Conservation (phyloP, 1,284 basidiomycete genomes). For the Microstroma glucosiphilum region DNA sequence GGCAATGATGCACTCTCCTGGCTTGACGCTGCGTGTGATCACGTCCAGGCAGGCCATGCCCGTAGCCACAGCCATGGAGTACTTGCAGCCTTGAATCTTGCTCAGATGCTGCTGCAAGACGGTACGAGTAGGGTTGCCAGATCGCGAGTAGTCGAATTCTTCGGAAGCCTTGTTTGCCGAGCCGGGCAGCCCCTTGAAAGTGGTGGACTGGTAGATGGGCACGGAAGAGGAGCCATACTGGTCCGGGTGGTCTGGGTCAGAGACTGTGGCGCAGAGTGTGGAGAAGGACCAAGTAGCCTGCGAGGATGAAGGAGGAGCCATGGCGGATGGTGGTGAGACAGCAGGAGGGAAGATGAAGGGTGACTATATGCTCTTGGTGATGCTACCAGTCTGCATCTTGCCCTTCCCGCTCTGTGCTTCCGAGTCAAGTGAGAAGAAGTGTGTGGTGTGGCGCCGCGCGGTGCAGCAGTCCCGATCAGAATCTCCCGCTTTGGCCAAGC, state of each 20-base stretch:
- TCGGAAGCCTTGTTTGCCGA: conserved; percentile 56
- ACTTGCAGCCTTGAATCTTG: conserved; percentile 54
- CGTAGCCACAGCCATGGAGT: conserved; percentile 84
- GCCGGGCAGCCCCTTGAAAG: conserved; percentile 90
- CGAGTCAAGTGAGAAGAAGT: too few relatives aligned
- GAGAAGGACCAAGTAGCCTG: conserved; percentile 55
- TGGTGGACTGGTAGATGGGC: conserved; percentile 95
- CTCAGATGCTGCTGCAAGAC: conserved; percentile 49
- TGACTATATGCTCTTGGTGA: too few relatives aligned
- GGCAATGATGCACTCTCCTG: conserved; percentile 88
- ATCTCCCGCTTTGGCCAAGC: too few relatives aligned
- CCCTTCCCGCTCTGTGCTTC: too few relatives aligned
- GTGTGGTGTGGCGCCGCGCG: too few relatives aligned
- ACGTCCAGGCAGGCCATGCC: conserved; percentile 98
- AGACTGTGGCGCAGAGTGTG: conserved; percentile 84
- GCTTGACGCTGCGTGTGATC: conserved; percentile 86
- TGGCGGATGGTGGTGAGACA: not conserved
- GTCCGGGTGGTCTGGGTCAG: conserved; percentile 76
- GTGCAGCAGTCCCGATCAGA: too few relatives aligned
- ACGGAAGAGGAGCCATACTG: conserved; percentile 89
- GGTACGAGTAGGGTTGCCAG: conserved; percentile 85
- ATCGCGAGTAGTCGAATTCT: conserved; percentile 74
- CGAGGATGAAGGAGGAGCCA: conserved; percentile 3
- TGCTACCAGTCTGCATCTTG: too few relatives aligned
- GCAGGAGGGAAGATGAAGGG: too few relatives aligned